phyloP scores from a whole-genome alignment of 345 rosid genomes.

The Arabis alpina region DNA sequence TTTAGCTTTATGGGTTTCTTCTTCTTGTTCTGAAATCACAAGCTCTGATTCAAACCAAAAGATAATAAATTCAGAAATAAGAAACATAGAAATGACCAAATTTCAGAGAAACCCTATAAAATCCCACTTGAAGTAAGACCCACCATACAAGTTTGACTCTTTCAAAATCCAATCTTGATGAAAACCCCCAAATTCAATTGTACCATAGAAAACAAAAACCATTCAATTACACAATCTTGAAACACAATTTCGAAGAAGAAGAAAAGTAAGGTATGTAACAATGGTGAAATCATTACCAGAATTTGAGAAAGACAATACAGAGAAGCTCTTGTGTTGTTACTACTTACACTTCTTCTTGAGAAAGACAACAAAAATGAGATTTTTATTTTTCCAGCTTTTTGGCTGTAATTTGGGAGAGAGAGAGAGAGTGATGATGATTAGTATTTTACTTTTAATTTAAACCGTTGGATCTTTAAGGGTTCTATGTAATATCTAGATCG shows the following conservation, averaged over 20 bases:
- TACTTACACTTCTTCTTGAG: slow-evolving; percentile 9
- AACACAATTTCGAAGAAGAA: neutral
- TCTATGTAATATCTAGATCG: slow-evolving; percentile 13
- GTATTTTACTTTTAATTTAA: neutral
- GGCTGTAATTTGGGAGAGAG: slow-evolving; percentile 30
- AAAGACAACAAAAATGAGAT: neutral
- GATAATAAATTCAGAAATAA: neutral
- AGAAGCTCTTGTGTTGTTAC: slow-evolving; percentile 14
- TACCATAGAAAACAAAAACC: neutral
- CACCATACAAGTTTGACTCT: slow-evolving; percentile 27
- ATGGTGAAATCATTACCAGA: slow-evolving; percentile 24
- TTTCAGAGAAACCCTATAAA: slow-evolving; percentile 10
- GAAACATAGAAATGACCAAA: slow-evolving; percentile 8
- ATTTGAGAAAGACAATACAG: slow-evolving; percentile 5
- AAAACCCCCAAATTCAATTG: neutral
- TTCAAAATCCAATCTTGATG: slow-evolving; percentile 19
- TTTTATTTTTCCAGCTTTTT: slow-evolving; percentile 18
- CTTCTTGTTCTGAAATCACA: neutral
- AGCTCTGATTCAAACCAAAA: neutral
- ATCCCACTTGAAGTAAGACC: slow-evolving; percentile 25
- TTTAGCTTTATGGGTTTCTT: neutral
- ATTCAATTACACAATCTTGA: neutral
- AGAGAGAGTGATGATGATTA: neutral
- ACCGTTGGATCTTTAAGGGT: slow-evolving; percentile 38
- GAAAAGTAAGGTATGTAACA: slow-evolving; percentile 2